Conservation (phyloP, 176 grass and related monocot genomes). For the Echinochloa phyllopogon region DNA sequence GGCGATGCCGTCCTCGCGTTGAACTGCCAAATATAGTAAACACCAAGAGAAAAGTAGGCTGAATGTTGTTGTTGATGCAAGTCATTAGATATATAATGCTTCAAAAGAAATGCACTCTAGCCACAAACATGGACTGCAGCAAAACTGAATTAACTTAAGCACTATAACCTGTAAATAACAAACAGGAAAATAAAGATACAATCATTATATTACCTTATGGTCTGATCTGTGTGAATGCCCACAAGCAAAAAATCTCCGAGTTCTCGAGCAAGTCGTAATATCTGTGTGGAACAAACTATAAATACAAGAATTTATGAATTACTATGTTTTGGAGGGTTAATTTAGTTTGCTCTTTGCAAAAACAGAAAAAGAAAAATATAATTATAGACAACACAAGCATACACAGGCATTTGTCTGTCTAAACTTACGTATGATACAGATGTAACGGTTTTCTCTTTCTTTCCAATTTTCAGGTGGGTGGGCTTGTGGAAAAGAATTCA, state of each 20-base stretch:
- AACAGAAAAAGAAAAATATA: not conserved
- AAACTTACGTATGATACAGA: not conserved
- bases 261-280: conserved; percentile 87
- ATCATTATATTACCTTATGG: conserved; percentile 69
- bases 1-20: conserved; percentile 82
- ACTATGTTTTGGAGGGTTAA: conserved; percentile 28
- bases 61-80: not conserved
- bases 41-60: not conserved
- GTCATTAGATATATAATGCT: conserved; percentile 12
- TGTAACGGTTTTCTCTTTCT: not conserved
- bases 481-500: not conserved
- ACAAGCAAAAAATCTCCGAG: conserved; percentile 97
- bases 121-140: conserved; percentile 4
- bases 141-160: conserved; percentile 31
- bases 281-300: conserved; percentile 61
- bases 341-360: not conserved
- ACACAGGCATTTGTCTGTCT: not conserved
- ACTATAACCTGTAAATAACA: conserved; percentile 6
- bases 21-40: conserved; percentile 57
- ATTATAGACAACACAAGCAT: not conserved
- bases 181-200: conserved; percentile 16
- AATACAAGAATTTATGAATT: conserved; percentile 36
- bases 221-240: conserved; percentile 95
- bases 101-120: not conserved
- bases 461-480: not conserved